Evolutionary conservation across 805 yeast genomes (phyloP), one percentile per base, ranked within the genome.

Genomic region (Metschnikowia hibisci): DNA sequence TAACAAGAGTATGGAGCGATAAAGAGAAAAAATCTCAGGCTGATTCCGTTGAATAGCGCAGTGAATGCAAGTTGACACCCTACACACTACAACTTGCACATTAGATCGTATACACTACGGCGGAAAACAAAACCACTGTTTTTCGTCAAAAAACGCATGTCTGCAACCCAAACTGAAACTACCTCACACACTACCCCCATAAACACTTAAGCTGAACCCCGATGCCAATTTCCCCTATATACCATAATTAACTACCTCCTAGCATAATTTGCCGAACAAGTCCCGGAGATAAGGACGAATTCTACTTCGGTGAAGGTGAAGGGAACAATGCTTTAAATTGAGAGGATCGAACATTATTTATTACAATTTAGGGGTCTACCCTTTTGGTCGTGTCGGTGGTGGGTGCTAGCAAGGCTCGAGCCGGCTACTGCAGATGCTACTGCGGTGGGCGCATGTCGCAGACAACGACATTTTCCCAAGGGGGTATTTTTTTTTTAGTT

Each of bases 1-100:
- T 6, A 20, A 20, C 23, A 20, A 20, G 23, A 20, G 29, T 27
- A 27, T 27, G 39, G 39, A 35, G 39, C 32, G 32, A 15, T 35
- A 35, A 23, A 34, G 36, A 32, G 23, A 35, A 35, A 35, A 35
- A 35, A 35, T 16, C 25, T 35, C 39, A 13, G 39, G 13, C 28
- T 23, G 31, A 27, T 35, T 35, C 27, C 39, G 39, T 27, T 35
- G 39, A 35, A 25, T 35, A 34, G 39, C 39, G 39, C 39, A 35
- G 31, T 35, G 32, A 35, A 35, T 35, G 39, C 39, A 35, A 35
- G 39, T 31, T 27, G 39, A 35, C 32, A 31, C 39, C 39, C 25
- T 9, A 34, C 36, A 34, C 36, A 34, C 39, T 35, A 35, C 39
- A 12, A 7, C 39, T 35, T 35, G 39, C 39, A 35, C 39, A 28